These are phyloP conservation scores for Penicillium maclennaniae DNA, from an alignment of 495 filamentous ascomycete species.

Conservation along the genomic window DNA sequence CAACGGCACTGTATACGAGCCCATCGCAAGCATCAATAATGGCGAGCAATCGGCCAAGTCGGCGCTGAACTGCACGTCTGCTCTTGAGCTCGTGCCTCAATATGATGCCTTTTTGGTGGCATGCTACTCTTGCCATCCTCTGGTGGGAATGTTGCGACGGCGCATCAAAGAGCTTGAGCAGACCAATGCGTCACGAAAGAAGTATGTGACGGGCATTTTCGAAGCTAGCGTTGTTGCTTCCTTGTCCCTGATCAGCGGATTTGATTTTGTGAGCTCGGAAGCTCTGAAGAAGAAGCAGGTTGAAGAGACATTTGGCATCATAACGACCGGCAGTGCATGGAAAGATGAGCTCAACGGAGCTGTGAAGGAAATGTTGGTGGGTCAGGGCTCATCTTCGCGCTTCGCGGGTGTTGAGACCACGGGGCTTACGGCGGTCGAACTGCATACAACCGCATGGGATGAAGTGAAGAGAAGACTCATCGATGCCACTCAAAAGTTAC, in stretches of 20 bases:
- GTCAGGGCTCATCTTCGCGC: constrained; percentile 24
- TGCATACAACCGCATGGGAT: constrained; percentile 66
- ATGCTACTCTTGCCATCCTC: constrained; percentile 85
- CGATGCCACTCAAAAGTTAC: constrained; percentile 62
- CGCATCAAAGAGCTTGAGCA: constrained; percentile 28
- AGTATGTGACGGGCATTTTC: constrained; percentile 79
- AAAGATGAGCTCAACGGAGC: constrained; percentile 63
- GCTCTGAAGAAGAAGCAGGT: constrained; percentile 29
- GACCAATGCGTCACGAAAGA: constrained; percentile 22
- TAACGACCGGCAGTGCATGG: constrained; percentile 85
- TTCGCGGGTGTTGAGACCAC: constrained; percentile 84
- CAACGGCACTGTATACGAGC: constrained; percentile 26
- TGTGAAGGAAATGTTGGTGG: constrained; percentile 48
- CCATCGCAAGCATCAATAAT: constrained; percentile 46
- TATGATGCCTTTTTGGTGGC: constrained; percentile 80
- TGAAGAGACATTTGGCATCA: constrained; percentile 72
- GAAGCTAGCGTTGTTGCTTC: constrained; percentile 68
- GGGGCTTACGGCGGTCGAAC: constrained; percentile 73
- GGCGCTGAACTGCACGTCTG: constrained; percentile 54
- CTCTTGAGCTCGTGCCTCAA: constrained; percentile 48
- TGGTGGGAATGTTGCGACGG: constrained; percentile 59
- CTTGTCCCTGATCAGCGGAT: constrained; percentile 44
- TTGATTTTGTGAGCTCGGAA: constrained; percentile 25
- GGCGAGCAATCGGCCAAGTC: constrained; percentile 47
- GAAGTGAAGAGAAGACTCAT: constrained; percentile 63